phyloP scores from a whole-genome alignment of 2,329 filamentous ascomycete species.

The Aspergillus sp. region DNA sequence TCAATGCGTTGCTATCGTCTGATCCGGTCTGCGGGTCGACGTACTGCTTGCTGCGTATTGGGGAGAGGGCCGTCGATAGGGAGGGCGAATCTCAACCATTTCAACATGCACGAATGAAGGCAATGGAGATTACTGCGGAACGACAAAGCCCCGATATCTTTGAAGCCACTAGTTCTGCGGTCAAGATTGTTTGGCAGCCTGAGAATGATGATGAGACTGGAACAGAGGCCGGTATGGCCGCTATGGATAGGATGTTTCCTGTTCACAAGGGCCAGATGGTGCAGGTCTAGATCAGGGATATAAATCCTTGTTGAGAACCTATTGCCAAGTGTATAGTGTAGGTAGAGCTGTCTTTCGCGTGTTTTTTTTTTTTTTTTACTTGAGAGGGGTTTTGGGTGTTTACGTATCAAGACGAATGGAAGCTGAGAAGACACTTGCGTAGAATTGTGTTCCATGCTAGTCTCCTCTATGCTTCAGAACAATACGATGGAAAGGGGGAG shows the following conservation, averaged over 20 bases:
- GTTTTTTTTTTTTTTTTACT: no score
- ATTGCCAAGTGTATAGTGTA: no score
- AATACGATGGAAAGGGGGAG: no score
- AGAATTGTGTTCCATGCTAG: no score
- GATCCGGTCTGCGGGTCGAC: neutral
- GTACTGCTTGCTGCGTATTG: neutral
- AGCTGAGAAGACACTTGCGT: no score
- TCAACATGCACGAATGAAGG: neutral
- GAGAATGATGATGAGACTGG: neutral
- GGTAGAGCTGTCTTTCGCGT: no score
- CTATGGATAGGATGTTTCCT: neutral
- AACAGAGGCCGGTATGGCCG: neutral
- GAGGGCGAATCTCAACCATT: neutral
- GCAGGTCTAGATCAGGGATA: neutral
- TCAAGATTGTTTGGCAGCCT: slow-evolving; percentile 46
- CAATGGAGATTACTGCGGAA: neutral
- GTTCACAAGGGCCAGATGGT: neutral
- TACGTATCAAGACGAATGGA: no score
- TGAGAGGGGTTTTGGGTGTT: no score
- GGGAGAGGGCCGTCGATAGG: neutral
- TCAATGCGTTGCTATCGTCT: neutral
- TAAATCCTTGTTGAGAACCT: no score
- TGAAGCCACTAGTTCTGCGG: slow-evolving; percentile 33
- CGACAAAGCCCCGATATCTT: neutral
- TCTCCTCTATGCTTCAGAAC: no score